Base-by-base conservation (phyloP, 768 basidiomycete genomes). In the Chalciporus pseudorubinellus region DNA sequence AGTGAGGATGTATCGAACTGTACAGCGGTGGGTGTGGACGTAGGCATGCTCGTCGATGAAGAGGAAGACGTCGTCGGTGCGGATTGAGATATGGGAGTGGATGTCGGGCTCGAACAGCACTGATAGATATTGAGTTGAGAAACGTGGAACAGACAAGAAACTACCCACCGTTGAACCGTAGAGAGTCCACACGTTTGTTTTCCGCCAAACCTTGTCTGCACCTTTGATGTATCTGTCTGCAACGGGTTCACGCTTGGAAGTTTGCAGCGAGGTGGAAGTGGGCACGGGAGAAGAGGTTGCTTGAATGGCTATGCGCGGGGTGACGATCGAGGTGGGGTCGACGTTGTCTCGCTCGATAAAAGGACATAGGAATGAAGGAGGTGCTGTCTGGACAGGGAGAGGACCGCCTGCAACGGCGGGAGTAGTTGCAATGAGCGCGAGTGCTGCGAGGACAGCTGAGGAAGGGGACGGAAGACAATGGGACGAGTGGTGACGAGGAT, bases 111-210 rank as follows among this genome's bases (percentile, higher is more conserved):
- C 3, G 59, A 22, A 44, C 50, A 53, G 34, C 59, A 69, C 69
- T 68, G 36, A 22, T 9, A 7, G 3, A 18, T 2, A 46, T 29
- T 52, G 46, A 53, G 53, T 31, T 13, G 21, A 14, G 2, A 19
- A 34, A 10, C 31, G 44, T 21, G 3, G 34, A 6, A 39, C 22
- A 10, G 29, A 5, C 10, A 6, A 16, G 26, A 33, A 9, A 3
- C 70, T 53, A 61, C 84, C 79, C 34, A 84, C 72, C 13, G 83
- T 80, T n/a, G 82, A 83, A n/a, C 88, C 87, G 58, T 84, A 87
- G 34, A 88, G 68, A 12, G 82, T 79, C 70, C 84, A 89, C 22
- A 63, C 58, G 9, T 72, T 69, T 2, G 78, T 72, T 63, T 74
- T 80, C 39, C 77, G 75, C 85, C 85, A 88, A 48, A 71, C 58